Conservation (phyloP, 441 rosid species). For the Brassica hybrid region DNA sequence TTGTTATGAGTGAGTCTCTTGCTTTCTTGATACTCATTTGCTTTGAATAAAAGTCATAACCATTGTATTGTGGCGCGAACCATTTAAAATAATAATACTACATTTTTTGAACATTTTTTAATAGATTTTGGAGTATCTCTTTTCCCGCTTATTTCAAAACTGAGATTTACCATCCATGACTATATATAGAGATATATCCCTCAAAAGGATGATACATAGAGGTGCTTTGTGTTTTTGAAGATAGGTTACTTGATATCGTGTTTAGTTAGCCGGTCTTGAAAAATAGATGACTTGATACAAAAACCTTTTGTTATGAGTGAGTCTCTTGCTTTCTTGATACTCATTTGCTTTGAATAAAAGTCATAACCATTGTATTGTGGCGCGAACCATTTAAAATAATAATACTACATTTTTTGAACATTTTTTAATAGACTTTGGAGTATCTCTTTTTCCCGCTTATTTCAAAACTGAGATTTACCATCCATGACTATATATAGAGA, state of each 20-base stretch:
- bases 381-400: background rate
- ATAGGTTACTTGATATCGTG: background rate
- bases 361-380: background rate
- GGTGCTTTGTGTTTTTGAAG: background rate
- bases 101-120: background rate
- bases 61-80: background rate
- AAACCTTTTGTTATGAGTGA: background rate
- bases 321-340: background rate
- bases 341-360: background rate
- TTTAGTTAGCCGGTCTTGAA: background rate
- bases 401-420: no score
- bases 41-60: background rate
- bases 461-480: background rate
- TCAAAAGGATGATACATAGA: background rate
- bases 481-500: background rate
- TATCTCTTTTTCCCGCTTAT: background rate
- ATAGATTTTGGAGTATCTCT: background rate
- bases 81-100: background rate
- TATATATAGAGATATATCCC: background rate
- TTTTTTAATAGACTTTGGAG: background rate
- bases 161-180: background rate
- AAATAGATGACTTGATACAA: background rate
- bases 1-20: background rate
- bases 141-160: background rate
- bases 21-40: background rate